These are phyloP conservation scores for Pichia cephalocereana DNA, from an alignment of 805 yeast genomes.

Conservation along the genomic window DNA sequence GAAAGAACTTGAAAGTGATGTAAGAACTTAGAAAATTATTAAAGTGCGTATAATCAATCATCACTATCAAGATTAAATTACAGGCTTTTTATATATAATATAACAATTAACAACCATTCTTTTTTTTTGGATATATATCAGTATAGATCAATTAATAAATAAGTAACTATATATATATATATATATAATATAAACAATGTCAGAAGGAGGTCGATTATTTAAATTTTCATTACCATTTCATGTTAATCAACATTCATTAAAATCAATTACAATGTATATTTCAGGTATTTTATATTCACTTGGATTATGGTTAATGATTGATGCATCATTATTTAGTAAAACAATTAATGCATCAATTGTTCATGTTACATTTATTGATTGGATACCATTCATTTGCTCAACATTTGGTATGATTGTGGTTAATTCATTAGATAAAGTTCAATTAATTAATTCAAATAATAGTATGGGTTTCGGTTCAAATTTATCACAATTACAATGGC, in stretches of 20 bases:
- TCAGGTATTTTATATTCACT: conserved; percentile 71
- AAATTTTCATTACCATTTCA: conserved; percentile 60
- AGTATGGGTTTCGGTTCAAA: conserved; percentile 20
- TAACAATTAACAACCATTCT: no score
- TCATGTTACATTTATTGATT: conserved; percentile 86
- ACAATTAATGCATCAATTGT: conserved; percentile 78
- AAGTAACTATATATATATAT: not conserved
- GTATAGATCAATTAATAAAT: not conserved
- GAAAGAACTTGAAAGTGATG: conserved; percentile 18
- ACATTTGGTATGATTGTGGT: conserved; percentile 83
- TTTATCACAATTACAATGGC: conserved; percentile 59
- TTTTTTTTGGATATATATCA: no score
- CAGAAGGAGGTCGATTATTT: conserved; percentile 46
- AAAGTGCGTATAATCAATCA: no score
- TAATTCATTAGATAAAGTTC: conserved; percentile 61
- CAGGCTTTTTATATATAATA: no score
- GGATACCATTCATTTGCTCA: conserved; percentile 90
- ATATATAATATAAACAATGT: conserved; percentile 17
- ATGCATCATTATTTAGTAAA: conserved; percentile 78
- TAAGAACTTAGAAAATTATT: not conserved
- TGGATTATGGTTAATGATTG: conserved; percentile 86
- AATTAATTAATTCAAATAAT: conserved; percentile 20
- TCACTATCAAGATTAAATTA: no score
- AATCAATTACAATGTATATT: conserved; percentile 69
- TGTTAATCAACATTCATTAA: conserved; percentile 50